Percentiles rank a stretch among this genome's conserved stretches.
These are phyloP conservation scores for Aaosphaeria pasadenensis DNA, from an alignment of 2,329 filamentous ascomycete genomes.

Conservation along the genomic window DNA sequence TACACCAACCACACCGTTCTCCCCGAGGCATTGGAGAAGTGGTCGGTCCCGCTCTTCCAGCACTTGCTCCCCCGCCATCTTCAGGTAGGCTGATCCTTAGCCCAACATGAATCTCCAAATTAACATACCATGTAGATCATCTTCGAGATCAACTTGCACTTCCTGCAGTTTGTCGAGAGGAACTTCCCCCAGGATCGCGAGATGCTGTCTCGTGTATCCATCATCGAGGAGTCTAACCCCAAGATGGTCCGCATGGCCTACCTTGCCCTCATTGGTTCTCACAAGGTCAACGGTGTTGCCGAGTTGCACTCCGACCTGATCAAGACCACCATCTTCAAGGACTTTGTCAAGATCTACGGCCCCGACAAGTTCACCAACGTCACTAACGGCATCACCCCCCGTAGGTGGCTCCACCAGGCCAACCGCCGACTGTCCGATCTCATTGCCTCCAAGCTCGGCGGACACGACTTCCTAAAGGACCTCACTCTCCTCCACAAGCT, in stretches of 20 bases:
- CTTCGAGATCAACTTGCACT: slow-evolving; percentile 95
- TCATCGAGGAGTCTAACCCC: slow-evolving; percentile 93
- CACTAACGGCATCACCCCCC: slow-evolving; percentile 94
- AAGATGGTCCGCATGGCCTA: slow-evolving; percentile 99
- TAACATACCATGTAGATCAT: slow-evolving; percentile 59
- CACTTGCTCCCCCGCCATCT: slow-evolving; percentile 90
- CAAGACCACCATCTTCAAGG: slow-evolving; percentile 99
- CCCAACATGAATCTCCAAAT: background rate
- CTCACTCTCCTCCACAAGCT: slow-evolving; percentile 82
- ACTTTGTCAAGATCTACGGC: slow-evolving; percentile 93
- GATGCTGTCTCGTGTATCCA: slow-evolving; percentile 81
- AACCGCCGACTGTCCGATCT: slow-evolving; percentile 90
- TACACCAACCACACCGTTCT: slow-evolving; percentile 99
- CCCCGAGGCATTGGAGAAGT: slow-evolving; percentile 96
- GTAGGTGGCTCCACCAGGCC: slow-evolving; percentile 95
- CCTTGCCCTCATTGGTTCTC: slow-evolving; percentile 91
- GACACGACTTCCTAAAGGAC: slow-evolving; percentile 84
- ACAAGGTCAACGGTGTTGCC: slow-evolving; percentile 98
- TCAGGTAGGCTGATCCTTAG: slow-evolving; percentile 46
- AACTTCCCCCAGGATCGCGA: slow-evolving; percentile 87
- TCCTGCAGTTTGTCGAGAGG: slow-evolving; percentile 87
- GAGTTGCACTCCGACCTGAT: slow-evolving; percentile 97
- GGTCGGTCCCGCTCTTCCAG: slow-evolving; percentile 90
- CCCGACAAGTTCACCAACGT: slow-evolving; percentile 98
- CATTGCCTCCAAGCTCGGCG: slow-evolving; percentile 84